These are phyloP conservation scores for Linnemannia elongata DNA, from an alignment of 192 early-diverging fungal genomes.

Conservation along the genomic window DNA sequence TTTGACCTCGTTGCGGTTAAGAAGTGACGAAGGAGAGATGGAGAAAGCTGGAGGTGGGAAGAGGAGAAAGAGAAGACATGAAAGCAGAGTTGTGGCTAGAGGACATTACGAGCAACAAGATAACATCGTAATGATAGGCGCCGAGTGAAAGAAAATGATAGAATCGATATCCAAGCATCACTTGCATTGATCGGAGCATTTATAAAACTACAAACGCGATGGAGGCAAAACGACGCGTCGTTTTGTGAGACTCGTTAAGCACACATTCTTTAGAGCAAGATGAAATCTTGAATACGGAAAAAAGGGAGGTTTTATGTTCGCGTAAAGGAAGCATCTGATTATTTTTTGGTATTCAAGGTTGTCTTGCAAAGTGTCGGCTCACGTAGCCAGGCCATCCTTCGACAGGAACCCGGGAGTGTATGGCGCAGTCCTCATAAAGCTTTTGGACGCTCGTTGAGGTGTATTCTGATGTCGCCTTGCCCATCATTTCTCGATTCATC, in stretches of 20 bases:
- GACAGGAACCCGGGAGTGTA: conserved; percentile 32
- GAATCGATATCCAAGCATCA: not conserved
- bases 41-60: too few relatives aligned
- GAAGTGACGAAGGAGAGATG: too few relatives aligned
- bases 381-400: conserved; percentile 55
- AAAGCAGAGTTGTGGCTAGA: too few relatives aligned
- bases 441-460: conserved; percentile 45
- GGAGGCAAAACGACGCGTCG: not conserved
- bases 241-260: not conserved
- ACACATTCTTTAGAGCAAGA: too few relatives aligned
- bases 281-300: too few relatives aligned
- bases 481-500: conserved; percentile 56
- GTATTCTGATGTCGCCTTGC: conserved; percentile 38
- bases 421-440: conserved; percentile 47
- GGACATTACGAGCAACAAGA: too few relatives aligned
- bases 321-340: not conserved
- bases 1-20: too few relatives aligned
- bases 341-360: not conserved
- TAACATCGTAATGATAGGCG: not conserved
- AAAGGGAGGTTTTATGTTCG: too few relatives aligned
- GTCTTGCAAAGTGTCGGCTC: conserved; percentile 37
- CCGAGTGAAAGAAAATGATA: not conserved
- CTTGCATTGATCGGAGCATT: not conserved
- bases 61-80: too few relatives aligned
- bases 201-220: not conserved